phyloP scores from a whole-genome alignment of 192 early-diverging fungal genomes.

The Linnemannia hyalina region DNA sequence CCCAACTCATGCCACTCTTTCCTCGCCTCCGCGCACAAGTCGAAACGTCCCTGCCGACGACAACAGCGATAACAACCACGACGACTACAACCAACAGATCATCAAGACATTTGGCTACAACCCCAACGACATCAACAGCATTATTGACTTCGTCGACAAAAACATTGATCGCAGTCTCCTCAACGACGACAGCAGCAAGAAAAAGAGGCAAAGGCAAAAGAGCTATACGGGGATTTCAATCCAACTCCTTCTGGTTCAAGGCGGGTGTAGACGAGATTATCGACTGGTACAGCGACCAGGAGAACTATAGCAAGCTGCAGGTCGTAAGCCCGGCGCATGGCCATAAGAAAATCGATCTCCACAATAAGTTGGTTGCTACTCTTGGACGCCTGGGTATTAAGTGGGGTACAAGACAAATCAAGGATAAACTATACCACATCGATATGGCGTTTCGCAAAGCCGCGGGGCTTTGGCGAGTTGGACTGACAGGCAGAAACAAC shows the following conservation, averaged over 20 bases:
- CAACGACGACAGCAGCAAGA: background rate
- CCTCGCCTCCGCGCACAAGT: background rate
- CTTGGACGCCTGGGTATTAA: background rate
- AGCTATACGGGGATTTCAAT: background rate
- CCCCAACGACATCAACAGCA: slow-evolving; percentile 5
- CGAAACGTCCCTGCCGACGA: background rate
- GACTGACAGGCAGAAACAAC: slow-evolving; percentile 6
- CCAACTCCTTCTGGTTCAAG: slow-evolving; percentile 10
- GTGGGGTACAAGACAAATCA: background rate
- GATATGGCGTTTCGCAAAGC: slow-evolving; percentile 6
- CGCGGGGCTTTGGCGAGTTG: background rate
- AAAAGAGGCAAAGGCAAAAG: background rate
- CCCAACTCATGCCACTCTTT: background rate
- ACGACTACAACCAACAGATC: background rate
- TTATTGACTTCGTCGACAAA: background rate
- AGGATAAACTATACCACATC: background rate
- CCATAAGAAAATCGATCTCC: background rate
- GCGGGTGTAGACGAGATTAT: background rate
- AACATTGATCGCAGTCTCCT: background rate
- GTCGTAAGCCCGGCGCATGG: background rate
- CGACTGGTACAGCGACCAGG: slow-evolving; percentile 1
- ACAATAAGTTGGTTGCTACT: background rate
- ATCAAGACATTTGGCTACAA: slow-evolving; percentile 2
- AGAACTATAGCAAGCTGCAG: slow-evolving; percentile 6
- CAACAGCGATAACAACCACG: background rate